phyloP scores from a whole-genome alignment of 1,284 basidiomycete species.

The Coriolopsis trogii region DNA sequence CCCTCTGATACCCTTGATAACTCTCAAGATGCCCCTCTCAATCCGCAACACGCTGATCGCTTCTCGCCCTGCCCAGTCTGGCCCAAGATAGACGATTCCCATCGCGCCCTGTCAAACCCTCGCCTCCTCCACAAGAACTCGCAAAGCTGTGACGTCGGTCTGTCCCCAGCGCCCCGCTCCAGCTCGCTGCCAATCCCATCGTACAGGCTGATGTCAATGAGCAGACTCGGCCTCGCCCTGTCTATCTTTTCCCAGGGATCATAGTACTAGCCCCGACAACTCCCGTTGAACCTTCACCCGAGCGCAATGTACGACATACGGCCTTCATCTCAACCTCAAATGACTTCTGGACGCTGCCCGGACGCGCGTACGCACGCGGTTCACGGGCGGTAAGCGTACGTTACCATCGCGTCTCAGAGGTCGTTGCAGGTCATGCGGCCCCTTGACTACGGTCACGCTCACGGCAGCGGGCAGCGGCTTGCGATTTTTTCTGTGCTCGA shows the following conservation, averaged over 20 bases:
- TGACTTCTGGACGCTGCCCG: neutral
- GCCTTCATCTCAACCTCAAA: neutral
- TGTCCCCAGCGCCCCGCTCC: slow-evolving; percentile 1
- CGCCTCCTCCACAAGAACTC: no score
- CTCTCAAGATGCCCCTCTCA: slow-evolving; percentile 5
- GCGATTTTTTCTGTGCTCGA: slow-evolving; percentile 4
- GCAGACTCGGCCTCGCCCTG: neutral
- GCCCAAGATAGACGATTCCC: slow-evolving; percentile 5
- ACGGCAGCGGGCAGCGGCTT: neutral
- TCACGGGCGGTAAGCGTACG: neutral
- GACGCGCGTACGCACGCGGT: slow-evolving; percentile 1
- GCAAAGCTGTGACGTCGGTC: no score
- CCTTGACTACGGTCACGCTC: slow-evolving; percentile 14
- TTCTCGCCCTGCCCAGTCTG: slow-evolving; percentile 20
- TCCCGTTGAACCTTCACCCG: no score
- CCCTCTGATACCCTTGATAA: slow-evolving; percentile 16
- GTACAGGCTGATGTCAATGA: neutral
- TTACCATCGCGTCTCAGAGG: neutral
- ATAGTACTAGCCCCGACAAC: no score
- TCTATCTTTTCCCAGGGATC: slow-evolving; percentile 3
- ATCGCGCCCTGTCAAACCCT: neutral
- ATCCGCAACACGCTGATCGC: slow-evolving; percentile 13
- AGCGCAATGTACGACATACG: neutral
- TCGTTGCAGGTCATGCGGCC: slow-evolving; percentile 6
- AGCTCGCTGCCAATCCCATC: no score